phyloP scores from a whole-genome alignment of 805 yeast species.

The Candida khao-thaluensis region DNA sequence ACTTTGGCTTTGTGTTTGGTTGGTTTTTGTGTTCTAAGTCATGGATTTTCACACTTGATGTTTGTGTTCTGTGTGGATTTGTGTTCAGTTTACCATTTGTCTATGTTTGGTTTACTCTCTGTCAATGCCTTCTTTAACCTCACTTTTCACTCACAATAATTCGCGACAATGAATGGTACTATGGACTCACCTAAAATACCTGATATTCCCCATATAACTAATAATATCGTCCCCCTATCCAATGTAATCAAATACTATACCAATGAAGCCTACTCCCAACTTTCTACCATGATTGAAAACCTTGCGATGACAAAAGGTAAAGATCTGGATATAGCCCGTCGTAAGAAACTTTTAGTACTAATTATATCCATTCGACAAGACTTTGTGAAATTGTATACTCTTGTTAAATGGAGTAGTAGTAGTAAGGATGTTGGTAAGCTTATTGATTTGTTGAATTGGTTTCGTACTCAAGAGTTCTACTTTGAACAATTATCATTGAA shows the following conservation, averaged over 20 bases:
- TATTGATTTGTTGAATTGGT: constrained; percentile 87
- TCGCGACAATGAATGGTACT: constrained; percentile 3
- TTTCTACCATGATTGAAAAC: constrained; percentile 59
- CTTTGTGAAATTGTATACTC: constrained; percentile 77
- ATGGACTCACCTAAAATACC: constrained; percentile 9
- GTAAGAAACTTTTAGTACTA: constrained; percentile 64
- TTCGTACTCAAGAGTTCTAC: constrained; percentile 72
- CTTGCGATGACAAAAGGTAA: constrained; percentile 43
- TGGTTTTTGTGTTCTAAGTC: too few species aligned
- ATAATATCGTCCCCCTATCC: constrained; percentile 65
- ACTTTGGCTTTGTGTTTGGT: too few species aligned
- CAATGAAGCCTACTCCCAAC: constrained; percentile 60
- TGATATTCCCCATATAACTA: constrained; percentile 67
- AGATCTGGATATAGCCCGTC: constrained; percentile 57
- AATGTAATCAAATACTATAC: constrained; percentile 59
- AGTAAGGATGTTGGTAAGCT: constrained; percentile 68
- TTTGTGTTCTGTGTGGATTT: too few species aligned
- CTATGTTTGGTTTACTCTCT: too few species aligned
- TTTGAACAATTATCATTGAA: constrained; percentile 62
- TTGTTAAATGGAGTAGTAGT: constrained; percentile 84
- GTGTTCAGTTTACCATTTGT: too few species aligned
- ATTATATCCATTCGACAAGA: constrained; percentile 77
- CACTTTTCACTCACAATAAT: too few species aligned
- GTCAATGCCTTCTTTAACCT: too few species aligned
- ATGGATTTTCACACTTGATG: too few species aligned